Evolutionary conservation across 169 alveolate genomes (phyloP).

Genomic region (Plasmodium inui): DNA sequence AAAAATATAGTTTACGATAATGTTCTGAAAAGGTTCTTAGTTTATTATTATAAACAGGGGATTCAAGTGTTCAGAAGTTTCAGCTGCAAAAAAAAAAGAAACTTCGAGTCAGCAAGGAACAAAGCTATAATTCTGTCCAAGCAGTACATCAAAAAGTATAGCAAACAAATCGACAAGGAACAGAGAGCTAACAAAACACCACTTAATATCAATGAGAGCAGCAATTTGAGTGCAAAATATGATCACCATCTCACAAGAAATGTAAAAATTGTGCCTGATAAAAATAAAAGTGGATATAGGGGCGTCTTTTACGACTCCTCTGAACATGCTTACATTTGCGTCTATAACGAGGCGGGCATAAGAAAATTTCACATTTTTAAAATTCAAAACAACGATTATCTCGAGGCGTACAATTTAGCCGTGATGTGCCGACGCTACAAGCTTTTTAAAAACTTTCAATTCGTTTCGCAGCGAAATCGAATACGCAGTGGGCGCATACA

Average conservation of each 20-base stretch:
- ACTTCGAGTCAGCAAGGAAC: slow-evolving; percentile 80
- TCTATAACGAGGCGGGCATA: slow-evolving; percentile 82
- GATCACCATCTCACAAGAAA: slow-evolving; percentile 75
- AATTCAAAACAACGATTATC: slow-evolving; percentile 79
- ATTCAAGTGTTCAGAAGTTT: slow-evolving; percentile 83
- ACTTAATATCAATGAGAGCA: slow-evolving; percentile 18
- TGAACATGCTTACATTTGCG: slow-evolving; percentile 78
- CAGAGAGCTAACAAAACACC: background rate
- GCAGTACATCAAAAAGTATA: slow-evolving; percentile 77
- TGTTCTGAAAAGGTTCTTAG: slow-evolving; percentile 78
- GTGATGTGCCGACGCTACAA: slow-evolving; percentile 80
- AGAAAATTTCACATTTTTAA: slow-evolving; percentile 81
- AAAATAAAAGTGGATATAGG: slow-evolving; percentile 83
- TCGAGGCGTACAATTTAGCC: slow-evolving; percentile 81
- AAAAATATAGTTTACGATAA: slow-evolving; percentile 83
- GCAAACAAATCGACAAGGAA: slow-evolving; percentile 32
- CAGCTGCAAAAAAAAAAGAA: slow-evolving; percentile 73
- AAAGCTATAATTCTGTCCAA: slow-evolving; percentile 81
- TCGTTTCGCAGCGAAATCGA: slow-evolving; percentile 80
- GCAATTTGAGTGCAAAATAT: slow-evolving; percentile 52
- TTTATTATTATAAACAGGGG: slow-evolving; percentile 84
- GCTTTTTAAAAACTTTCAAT: slow-evolving; percentile 80
- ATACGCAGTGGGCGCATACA: slow-evolving; percentile 79
- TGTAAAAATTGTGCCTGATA: slow-evolving; percentile 80
- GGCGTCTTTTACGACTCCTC: slow-evolving; percentile 83